Conservation (phyloP, 148 eudicot genomes). For the Rhododendron mucronatum region DNA sequence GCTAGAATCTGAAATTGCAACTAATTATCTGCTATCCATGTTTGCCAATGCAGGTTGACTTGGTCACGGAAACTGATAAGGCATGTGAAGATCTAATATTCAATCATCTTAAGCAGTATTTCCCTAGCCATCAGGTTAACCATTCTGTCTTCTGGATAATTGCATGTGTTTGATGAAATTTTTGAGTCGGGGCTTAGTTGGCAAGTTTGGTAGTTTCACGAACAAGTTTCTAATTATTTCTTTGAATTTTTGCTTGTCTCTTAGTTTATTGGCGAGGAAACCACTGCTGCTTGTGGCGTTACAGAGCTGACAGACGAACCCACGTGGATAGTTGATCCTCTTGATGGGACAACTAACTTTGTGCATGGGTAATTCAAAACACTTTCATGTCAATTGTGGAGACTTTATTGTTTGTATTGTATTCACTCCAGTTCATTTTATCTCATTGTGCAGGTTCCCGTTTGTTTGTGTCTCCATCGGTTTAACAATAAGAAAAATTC, state of each 20-base stretch:
- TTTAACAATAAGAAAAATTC: slow-evolving; percentile 71
- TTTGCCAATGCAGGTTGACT: slow-evolving; percentile 62
- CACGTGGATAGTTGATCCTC: slow-evolving; percentile 96
- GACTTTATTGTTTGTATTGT: background rate
- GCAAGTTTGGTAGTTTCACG: background rate
- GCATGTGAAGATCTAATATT: slow-evolving; percentile 90
- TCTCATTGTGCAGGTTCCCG: slow-evolving; percentile 59
- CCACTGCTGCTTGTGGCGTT: slow-evolving; percentile 76
- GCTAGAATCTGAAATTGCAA: background rate
- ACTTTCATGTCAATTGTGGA: background rate
- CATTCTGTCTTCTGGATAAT: background rate
- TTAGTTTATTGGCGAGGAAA: slow-evolving; percentile 97
- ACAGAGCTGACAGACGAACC: slow-evolving; percentile 84
- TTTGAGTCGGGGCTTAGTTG: background rate
- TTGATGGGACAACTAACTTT: slow-evolving; percentile 93
- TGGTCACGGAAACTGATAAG: slow-evolving; percentile 97
- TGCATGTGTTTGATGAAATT: background rate
- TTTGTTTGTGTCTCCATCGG: slow-evolving; percentile 95
- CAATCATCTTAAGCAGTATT: slow-evolving; percentile 62
- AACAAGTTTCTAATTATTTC: background rate
- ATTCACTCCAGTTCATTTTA: background rate
- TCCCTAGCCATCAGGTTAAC: slow-evolving; percentile 72
- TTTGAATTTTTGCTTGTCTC: background rate
- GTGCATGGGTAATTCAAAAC: slow-evolving; percentile 68
- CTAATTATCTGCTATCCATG: background rate